phyloP scores from a whole-genome alignment of 2,329 filamentous ascomycete species.

The Harringtonia lauricola region DNA sequence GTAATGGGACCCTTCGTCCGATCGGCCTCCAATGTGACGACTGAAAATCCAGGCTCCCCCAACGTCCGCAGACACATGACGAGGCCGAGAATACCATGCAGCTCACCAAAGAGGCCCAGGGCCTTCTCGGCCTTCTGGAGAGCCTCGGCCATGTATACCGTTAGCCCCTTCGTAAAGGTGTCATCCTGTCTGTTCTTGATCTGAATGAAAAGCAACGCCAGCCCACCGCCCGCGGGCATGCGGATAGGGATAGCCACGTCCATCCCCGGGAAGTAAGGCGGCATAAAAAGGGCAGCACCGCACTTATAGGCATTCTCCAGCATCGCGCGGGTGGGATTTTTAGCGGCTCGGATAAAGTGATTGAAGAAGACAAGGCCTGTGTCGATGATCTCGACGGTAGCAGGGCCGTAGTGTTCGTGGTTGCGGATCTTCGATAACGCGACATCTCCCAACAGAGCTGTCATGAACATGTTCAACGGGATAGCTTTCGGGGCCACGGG shows the following conservation, averaged over 20 bases:
- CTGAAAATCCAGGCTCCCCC: neutral
- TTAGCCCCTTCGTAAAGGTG: neutral
- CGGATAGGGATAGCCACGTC: constrained; percentile 1
- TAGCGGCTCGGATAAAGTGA: neutral
- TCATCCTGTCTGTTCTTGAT: constrained; percentile 2
- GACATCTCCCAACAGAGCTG: neutral
- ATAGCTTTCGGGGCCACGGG: neutral
- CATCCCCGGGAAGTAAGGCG: constrained; percentile 1
- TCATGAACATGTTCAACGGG: neutral
- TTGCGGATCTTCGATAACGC: neutral
- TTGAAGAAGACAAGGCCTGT: constrained; percentile 1
- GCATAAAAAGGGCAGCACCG: constrained; percentile 1
- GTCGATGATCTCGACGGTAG: neutral
- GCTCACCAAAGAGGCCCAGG: neutral
- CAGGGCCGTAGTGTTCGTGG: neutral
- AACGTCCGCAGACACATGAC: constrained; percentile 1
- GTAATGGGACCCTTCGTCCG: neutral
- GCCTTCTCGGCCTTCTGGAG: constrained; percentile 1
- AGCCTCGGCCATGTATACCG: neutral
- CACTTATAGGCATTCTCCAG: neutral
- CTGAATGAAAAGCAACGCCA: neutral
- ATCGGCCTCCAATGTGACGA: neutral
- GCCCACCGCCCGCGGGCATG: neutral
- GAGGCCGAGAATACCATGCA: neutral
- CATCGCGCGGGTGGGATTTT: neutral